Evolutionary conservation across 306 rosid genomes (phyloP).

Genomic region (Crataegus laevigata): DNA sequence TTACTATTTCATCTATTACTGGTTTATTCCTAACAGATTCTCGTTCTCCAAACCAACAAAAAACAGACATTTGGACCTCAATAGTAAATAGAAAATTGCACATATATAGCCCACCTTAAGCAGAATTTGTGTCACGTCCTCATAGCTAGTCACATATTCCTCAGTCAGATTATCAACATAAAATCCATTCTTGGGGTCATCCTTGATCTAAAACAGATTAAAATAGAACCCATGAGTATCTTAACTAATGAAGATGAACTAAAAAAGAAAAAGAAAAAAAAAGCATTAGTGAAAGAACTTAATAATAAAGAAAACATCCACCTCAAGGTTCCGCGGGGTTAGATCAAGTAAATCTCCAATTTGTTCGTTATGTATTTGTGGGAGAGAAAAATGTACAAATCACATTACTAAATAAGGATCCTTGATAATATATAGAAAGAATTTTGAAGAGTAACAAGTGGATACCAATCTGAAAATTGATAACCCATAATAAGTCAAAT

Average conservation of each 20-base stretch:
- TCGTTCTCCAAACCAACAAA: slow-evolving; percentile 62
- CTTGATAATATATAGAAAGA: neutral
- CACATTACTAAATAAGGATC: neutral
- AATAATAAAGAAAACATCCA: slow-evolving; percentile 16
- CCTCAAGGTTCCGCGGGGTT: slow-evolving; percentile 71
- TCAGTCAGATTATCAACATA: slow-evolving; percentile 78
- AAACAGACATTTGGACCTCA: neutral
- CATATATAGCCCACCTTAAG: slow-evolving; percentile 52
- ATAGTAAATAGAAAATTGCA: neutral
- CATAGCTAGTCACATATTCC: slow-evolving; percentile 84
- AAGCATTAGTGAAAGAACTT: slow-evolving; percentile 7
- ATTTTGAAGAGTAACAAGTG: neutral
- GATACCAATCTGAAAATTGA: too few species aligned
- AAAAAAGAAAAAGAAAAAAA: neutral
- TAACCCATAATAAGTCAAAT: too few species aligned
- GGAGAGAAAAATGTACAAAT: neutral
- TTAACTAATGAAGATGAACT: neutral
- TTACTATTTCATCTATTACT: slow-evolving; percentile 74
- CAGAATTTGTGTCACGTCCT: slow-evolving; percentile 79
- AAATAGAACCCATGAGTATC: slow-evolving; percentile 5
- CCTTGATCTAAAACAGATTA: slow-evolving; percentile 55
- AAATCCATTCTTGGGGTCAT: slow-evolving; percentile 58
- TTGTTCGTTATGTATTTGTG: slow-evolving; percentile 40
- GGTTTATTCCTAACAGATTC: slow-evolving; percentile 64
- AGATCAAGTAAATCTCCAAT: slow-evolving; percentile 53